phyloP scores from a whole-genome alignment of 108 stramenopile genomes.

The Chaetoceros muelleri region DNA sequence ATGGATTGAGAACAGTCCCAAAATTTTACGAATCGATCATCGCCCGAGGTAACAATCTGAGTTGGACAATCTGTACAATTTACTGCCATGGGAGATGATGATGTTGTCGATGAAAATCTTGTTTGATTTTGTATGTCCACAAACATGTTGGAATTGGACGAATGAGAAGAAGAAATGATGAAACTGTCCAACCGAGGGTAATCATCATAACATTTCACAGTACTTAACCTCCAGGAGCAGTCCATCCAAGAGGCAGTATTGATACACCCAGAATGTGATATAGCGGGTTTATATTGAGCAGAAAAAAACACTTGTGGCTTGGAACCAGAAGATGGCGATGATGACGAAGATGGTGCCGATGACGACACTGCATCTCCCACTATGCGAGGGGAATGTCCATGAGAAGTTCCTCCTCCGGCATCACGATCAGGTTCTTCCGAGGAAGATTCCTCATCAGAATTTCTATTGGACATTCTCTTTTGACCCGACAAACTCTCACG shows the following conservation, averaged over 20 bases:
- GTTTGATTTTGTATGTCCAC: neutral
- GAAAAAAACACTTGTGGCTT: neutral
- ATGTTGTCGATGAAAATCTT: neutral
- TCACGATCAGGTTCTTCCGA: conserved; percentile 1
- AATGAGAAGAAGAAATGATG: neutral
- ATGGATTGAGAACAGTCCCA: conserved; percentile 72
- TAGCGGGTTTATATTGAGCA: conserved; percentile 5
- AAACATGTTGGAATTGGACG: neutral
- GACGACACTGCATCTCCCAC: conserved; percentile 7
- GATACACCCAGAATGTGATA: conserved; percentile 75
- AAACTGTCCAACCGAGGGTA: neutral
- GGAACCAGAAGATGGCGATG: conserved; percentile 9
- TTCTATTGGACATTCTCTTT: neutral
- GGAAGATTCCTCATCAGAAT: neutral
- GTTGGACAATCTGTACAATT: conserved; percentile 68
- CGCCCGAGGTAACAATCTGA: conserved; percentile 67
- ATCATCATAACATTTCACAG: conserved; percentile 1
- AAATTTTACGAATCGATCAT: conserved; percentile 59
- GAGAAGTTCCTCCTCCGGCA: neutral
- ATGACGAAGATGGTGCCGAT: conserved; percentile 1
- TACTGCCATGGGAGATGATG: no score
- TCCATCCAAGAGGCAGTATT: conserved; percentile 79
- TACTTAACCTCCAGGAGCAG: conserved; percentile 58
- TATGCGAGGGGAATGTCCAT: no score
- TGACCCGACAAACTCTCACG: no score